Percentiles rank a stretch among this genome's conserved stretches.
Evolutionary conservation across 2,329 filamentous ascomycete genomes (phyloP).

Genomic region (Aspergillus pseudoterreus): DNA sequence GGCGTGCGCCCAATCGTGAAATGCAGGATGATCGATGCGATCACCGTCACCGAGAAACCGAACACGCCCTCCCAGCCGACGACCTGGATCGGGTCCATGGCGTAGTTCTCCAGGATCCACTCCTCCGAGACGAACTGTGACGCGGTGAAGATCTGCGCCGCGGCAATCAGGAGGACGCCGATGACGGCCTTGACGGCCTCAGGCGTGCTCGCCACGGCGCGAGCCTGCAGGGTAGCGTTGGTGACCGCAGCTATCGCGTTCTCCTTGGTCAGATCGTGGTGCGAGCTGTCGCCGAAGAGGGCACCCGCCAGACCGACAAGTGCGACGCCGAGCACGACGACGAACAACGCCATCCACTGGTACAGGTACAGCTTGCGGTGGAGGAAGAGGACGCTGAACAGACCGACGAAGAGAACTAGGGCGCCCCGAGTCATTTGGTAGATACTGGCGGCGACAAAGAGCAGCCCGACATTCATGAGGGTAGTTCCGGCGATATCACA

Average conservation of each 20-base stretch:
- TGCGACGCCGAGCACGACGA: slow-evolving; percentile 84
- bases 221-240: slow-evolving; percentile 41
- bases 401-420: slow-evolving; percentile 87
- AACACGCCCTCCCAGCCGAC: slow-evolving; percentile 97
- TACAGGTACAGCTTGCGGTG: slow-evolving; percentile 75
- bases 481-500: slow-evolving; percentile 96
- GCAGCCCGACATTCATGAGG: slow-evolving; percentile 90
- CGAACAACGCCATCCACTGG: slow-evolving; percentile 85
- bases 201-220: slow-evolving; percentile 44
- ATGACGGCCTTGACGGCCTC: slow-evolving; percentile 68
- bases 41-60: slow-evolving; percentile 73
- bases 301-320: slow-evolving; percentile 86
- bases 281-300: slow-evolving; percentile 62
- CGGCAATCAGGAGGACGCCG: slow-evolving; percentile 85
- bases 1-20: slow-evolving; percentile 70
- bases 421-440: slow-evolving; percentile 98
- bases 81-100: slow-evolving; percentile 80
- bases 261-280: slow-evolving; percentile 31
- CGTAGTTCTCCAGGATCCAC: slow-evolving; percentile 77
- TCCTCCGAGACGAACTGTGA: slow-evolving; percentile 96
- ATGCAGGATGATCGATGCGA: slow-evolving; percentile 79
- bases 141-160: slow-evolving; percentile 93
- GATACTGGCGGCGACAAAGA: slow-evolving; percentile 92
- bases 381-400: slow-evolving; percentile 92
- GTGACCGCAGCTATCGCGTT: slow-evolving; percentile 26